Conservation (phyloP, 2,329 filamentous ascomycete genomes). For the Davidsoniella virescens region DNA sequence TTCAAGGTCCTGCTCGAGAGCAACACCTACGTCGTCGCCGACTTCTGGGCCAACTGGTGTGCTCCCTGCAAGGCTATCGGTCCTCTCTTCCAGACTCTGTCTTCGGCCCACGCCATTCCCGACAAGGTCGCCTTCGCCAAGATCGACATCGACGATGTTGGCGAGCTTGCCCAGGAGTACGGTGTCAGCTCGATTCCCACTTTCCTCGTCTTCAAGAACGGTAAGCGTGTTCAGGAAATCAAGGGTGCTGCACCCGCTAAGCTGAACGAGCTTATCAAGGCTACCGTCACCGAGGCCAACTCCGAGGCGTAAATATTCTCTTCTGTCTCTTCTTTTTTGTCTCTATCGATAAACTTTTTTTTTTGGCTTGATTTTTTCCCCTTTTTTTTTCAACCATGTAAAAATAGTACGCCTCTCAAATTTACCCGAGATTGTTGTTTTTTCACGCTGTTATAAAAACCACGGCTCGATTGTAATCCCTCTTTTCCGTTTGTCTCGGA, state of each 20-base stretch:
- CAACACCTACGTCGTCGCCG: slow-evolving; percentile 35
- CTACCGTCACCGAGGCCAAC: slow-evolving; percentile 17
- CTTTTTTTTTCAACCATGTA: too few species aligned
- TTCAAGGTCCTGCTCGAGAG: slow-evolving; percentile 32
- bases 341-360: too few species aligned
- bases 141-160: slow-evolving; percentile 40
- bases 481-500: too few species aligned
- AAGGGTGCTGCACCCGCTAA: slow-evolving; percentile 12
- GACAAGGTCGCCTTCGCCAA: slow-evolving; percentile 37
- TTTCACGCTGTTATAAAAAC: too few species aligned
- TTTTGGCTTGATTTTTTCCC: too few species aligned
- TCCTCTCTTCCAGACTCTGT: slow-evolving; percentile 35
- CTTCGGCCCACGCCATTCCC: slow-evolving; percentile 22
- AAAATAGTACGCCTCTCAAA: too few species aligned
- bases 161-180: slow-evolving; percentile 33
- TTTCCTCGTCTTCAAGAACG: slow-evolving; percentile 43
- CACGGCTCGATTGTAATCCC: too few species aligned
- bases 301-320: slow-evolving; percentile 15
- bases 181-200: slow-evolving; percentile 40
- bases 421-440: too few species aligned
- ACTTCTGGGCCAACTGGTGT: slow-evolving; percentile 46
- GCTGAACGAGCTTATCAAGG: slow-evolving; percentile 12
- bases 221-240: slow-evolving; percentile 19
- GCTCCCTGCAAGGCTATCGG: slow-evolving; percentile 44
- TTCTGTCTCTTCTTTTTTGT: too few species aligned